These are phyloP conservation scores for Tagetes patula DNA, from an alignment of 129 eudicot genomes.

Conservation along the genomic window DNA sequence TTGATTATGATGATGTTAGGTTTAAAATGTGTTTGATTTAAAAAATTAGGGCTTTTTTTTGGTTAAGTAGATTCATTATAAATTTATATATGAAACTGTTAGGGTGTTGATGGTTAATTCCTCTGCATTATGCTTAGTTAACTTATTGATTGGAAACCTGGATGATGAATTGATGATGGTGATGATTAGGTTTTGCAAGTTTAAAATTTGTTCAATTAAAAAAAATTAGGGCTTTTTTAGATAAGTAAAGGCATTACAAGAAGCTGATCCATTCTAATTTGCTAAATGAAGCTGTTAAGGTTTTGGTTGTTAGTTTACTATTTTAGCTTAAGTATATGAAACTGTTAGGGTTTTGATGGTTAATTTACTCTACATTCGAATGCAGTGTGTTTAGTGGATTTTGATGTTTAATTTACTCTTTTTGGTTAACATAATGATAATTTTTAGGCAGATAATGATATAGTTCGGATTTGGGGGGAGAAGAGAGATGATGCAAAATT, in stretches of 20 bases:
- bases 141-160: not conserved
- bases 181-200: too few species aligned
- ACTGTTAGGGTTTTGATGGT: constrained; percentile 9
- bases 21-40: not conserved
- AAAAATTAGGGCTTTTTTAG: not conserved
- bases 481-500: constrained; percentile 48
- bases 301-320: too few species aligned
- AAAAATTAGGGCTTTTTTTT: not conserved
- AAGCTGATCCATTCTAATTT: not conserved
- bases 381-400: not conserved
- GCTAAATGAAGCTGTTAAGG: not conserved
- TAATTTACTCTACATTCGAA: not conserved
- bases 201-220: too few species aligned
- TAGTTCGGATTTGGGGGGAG: constrained; percentile 67
- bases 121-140: not conserved
- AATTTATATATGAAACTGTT: too few species aligned
- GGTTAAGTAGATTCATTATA: not conserved
- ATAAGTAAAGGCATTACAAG: not conserved
- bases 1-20: not conserved
- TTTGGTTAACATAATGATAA: constrained; percentile 9
- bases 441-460: constrained; percentile 55
- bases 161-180: not conserved
- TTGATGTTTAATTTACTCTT: constrained; percentile 8
- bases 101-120: too few species aligned
- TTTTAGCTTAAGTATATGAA: too few species aligned